phyloP scores from a whole-genome alignment of 805 yeast genomes.

The Barnettozyma wickerhamii region DNA sequence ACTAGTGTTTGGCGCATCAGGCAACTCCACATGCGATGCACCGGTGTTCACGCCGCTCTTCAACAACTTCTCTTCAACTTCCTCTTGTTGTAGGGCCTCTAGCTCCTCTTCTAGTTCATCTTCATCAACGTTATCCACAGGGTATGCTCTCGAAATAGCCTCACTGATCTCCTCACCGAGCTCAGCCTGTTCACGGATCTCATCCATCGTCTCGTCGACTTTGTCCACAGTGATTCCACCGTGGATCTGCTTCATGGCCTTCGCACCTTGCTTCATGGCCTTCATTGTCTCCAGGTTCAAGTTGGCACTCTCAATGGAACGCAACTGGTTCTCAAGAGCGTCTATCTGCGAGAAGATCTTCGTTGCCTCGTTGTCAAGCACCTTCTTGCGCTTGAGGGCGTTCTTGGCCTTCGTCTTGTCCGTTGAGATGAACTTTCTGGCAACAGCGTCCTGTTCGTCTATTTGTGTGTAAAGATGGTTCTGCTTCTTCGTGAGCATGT shows the following conservation, averaged over 20 bases:
- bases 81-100: slow-evolving; percentile 13
- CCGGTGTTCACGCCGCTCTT: slow-evolving; percentile 31
- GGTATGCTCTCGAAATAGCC: slow-evolving; percentile 92
- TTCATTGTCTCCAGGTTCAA: slow-evolving; percentile 97
- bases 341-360: slow-evolving; percentile 86
- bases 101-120: slow-evolving; percentile 14
- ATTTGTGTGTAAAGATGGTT: slow-evolving; percentile 78
- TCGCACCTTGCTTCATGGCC: slow-evolving; percentile 97
- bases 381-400: slow-evolving; percentile 86
- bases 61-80: slow-evolving; percentile 42
- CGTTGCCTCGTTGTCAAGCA: slow-evolving; percentile 67
- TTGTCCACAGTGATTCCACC: slow-evolving; percentile 93
- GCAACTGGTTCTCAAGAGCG: slow-evolving; percentile 82
- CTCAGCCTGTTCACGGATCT: slow-evolving; percentile 94
- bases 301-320: slow-evolving; percentile 91
- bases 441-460: slow-evolving; percentile 72
- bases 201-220: slow-evolving; percentile 97
- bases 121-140: slow-evolving; percentile 56
- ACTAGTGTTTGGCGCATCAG: slow-evolving; percentile 41
- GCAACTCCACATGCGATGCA: slow-evolving; percentile 36
- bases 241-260: slow-evolving; percentile 94
- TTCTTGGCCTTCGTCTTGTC: slow-evolving; percentile 62
- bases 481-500: slow-evolving; percentile 80
- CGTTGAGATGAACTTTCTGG: slow-evolving; percentile 72
- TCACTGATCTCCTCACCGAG: slow-evolving; percentile 93